Conservation (phyloP, 768 basidiomycete genomes). For the Pleurotus djamor region DNA sequence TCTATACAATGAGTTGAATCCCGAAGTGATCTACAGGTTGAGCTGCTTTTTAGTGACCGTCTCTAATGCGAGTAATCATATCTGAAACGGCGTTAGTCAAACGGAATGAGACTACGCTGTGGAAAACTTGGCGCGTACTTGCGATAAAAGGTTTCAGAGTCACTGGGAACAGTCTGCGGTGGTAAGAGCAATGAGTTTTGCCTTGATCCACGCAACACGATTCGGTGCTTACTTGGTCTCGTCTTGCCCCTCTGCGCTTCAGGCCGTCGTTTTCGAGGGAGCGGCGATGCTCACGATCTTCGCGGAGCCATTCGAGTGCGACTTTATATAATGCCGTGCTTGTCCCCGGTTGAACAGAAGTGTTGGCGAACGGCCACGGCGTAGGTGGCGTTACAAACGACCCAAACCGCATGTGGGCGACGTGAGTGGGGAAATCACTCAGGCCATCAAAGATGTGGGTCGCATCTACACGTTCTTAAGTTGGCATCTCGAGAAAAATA, state of each 20-base stretch:
- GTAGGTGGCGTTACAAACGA: constrained; percentile 63
- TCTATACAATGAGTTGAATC: not conserved
- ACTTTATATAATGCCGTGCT: constrained; percentile 56
- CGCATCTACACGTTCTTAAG: constrained; percentile 55
- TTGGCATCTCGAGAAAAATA: constrained; percentile 6
- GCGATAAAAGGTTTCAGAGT: constrained; percentile 83
- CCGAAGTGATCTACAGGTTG: not conserved
- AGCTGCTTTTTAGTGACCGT: not conserved
- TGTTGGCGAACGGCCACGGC: constrained; percentile 59
- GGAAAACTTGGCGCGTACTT: constrained; percentile 47
- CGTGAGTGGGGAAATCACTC: constrained; percentile 87
- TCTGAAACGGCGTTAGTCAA: constrained; percentile 15
- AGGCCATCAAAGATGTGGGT: constrained; percentile 98
- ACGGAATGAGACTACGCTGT: not conserved
- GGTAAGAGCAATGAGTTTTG: constrained; percentile 7
- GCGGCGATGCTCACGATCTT: constrained; percentile 70
- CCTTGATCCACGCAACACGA: not conserved
- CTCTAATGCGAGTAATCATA: constrained; percentile 42
- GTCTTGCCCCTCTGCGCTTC: constrained; percentile 61
- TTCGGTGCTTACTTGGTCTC: constrained; percentile 39
- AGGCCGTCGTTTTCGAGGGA: constrained; percentile 55
- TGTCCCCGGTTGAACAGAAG: constrained; percentile 18
- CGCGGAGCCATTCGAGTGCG: constrained; percentile 85
- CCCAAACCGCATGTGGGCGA: constrained; percentile 90
- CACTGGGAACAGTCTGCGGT: constrained; percentile 55